Conservation (phyloP, 495 filamentous ascomycete species). For the Evernia prunastri region DNA sequence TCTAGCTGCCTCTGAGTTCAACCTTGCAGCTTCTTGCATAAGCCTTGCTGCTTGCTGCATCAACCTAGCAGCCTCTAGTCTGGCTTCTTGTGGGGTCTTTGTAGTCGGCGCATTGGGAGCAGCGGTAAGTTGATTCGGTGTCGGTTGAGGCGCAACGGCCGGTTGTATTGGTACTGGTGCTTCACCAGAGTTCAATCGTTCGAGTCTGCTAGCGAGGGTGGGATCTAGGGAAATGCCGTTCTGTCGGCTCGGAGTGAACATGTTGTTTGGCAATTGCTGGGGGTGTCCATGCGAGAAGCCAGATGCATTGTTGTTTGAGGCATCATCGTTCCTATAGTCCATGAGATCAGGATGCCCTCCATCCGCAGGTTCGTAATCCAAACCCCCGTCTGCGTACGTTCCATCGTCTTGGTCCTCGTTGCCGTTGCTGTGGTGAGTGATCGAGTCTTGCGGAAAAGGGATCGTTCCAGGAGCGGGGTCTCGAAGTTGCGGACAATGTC, state of each 20-base stretch:
- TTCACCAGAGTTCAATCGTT: slow-evolving; percentile 14
- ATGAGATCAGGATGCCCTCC: slow-evolving; percentile 7
- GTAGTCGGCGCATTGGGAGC: background rate
- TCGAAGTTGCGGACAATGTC: slow-evolving; percentile 25
- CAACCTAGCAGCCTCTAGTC: slow-evolving; percentile 24
- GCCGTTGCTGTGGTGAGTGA: slow-evolving; percentile 18
- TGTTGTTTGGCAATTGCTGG: slow-evolving; percentile 7
- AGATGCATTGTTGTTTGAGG: background rate
- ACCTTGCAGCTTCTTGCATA: slow-evolving; percentile 26
- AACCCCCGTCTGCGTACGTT: slow-evolving; percentile 16
- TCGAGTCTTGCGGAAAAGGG: slow-evolving; percentile 28
- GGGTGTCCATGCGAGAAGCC: slow-evolving; percentile 12
- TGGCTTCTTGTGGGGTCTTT: slow-evolving; percentile 22
- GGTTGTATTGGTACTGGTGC: slow-evolving; percentile 10
- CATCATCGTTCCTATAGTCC: slow-evolving; percentile 14
- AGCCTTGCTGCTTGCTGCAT: slow-evolving; percentile 28
- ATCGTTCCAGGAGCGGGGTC: slow-evolving; percentile 11
- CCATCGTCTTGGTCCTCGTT: slow-evolving; percentile 13
- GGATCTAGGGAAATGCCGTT: slow-evolving; percentile 10
- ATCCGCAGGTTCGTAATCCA: slow-evolving; percentile 11
- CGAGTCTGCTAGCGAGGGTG: slow-evolving; percentile 3
- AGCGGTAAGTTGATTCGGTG: background rate
- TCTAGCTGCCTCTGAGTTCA: slow-evolving; percentile 27
- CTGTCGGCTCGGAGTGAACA: background rate
- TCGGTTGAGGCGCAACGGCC: slow-evolving; percentile 6